Evolutionary conservation across 176 grass and related monocot species (phyloP), one percentile per base, ranked within the genome.

Genomic region (Leersia perrieri): DNA sequence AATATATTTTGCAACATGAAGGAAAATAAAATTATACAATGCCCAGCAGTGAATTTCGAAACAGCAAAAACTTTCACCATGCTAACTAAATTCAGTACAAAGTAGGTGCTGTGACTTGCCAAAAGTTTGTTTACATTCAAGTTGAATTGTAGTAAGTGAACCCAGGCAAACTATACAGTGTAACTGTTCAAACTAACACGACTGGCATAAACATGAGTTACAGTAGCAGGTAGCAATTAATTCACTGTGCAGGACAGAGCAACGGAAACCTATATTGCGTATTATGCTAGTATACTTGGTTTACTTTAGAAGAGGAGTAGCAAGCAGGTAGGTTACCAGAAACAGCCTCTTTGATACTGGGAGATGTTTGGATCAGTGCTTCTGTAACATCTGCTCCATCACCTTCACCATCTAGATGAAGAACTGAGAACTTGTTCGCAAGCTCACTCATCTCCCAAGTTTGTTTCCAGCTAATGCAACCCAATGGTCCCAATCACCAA

Each of bases 371-470:
- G 3, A 2, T 38, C 20, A 5, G 18, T n/a, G 71, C 38, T 78
- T 70, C n/a, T 23, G n/a, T 70, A 69, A 78, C 72, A 39, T 70
- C 80, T 27, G 74, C 84, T 20, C 45, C 76, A 75, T 78, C 81
- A 66, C 70, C 73, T 81, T 87, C 81, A 58, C 39, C 81, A 61
- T 82, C 81, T 9, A 93, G 64, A n/a, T 22, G 18, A 44, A 93
- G 91, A 62, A 82, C 33, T 9, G 85, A 82, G 65, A 93, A 93
- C 66, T 53, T 44, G 53, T 90, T 93, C 12, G 63, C 35, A 51
- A 85, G 72, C 58, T 60, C 82, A 58, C 75, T 87, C 91, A 90
- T 90, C 35, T 74, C 23, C 27, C 16, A 55, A 78, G 41, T 27
- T 79, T 42, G 26, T 38, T 65, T 1, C 0, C 7, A 31, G 11